These are phyloP conservation scores for Peniophora sp. DNA, from an alignment of 1,284 basidiomycete species.

Conservation along the genomic window DNA sequence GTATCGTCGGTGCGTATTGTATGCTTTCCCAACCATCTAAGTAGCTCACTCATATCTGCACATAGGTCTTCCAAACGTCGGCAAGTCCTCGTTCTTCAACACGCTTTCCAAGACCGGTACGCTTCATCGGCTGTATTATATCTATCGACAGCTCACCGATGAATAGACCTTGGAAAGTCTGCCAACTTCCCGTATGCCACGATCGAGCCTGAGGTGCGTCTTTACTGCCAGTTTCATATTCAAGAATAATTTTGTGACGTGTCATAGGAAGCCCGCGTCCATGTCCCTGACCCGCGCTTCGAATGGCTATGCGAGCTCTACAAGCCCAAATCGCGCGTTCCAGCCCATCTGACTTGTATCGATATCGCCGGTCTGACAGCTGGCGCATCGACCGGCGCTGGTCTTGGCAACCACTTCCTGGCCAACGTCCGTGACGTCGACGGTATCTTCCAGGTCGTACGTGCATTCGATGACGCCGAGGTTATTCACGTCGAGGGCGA, in stretches of 20 bases:
- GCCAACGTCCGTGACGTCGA: conserved; percentile 98
- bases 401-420: conserved; percentile 96
- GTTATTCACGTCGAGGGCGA: conserved; percentile 99
- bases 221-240: background rate
- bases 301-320: conserved; percentile 90
- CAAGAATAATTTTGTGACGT: background rate
- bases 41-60: conserved; percentile 6
- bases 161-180: conserved; percentile 86
- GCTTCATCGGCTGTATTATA: conserved; percentile 15
- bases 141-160: conserved; percentile 2
- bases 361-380: conserved; percentile 98
- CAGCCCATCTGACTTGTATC: conserved; percentile 96
- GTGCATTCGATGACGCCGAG: conserved; percentile 97
- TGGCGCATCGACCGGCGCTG: conserved; percentile 96
- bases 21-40: conserved; percentile 11
- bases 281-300: conserved; percentile 94
- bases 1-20: conserved; percentile 82
- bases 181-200: conserved; percentile 99
- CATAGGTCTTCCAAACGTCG: conserved; percentile 85
- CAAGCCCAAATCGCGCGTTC: conserved; percentile 85
- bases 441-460: conserved; percentile 98
- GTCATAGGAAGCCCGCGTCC: conserved; percentile 78
- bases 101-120: conserved; percentile 84
- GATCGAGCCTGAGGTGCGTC: conserved; percentile 71
- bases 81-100: conserved; percentile 95